These are phyloP conservation scores for Tetrastigma voinierianum DNA, from an alignment of 164 flowering plant genomes.

Conservation along the genomic window DNA sequence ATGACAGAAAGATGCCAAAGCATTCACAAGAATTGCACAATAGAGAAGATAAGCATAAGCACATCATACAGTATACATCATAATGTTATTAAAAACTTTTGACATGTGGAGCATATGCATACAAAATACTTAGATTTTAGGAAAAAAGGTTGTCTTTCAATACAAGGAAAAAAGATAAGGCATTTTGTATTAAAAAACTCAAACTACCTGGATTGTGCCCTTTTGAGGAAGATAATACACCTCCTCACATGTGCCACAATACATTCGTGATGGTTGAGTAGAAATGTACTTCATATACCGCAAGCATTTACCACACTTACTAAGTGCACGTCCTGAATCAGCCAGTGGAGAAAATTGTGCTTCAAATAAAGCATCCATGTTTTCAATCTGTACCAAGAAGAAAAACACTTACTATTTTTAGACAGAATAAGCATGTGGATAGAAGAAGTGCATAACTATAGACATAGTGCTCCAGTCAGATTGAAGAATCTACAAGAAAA, in stretches of 20 bases:
- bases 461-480: no score
- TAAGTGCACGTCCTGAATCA: constrained; percentile 80
- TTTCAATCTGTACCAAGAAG: constrained; percentile 63
- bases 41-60: no score
- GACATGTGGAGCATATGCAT: neutral
- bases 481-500: no score
- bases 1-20: no score
- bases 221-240: constrained; percentile 91
- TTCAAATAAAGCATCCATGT: constrained; percentile 96
- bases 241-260: constrained; percentile 89
- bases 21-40: no score
- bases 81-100: no score
- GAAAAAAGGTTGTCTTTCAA: neutral
- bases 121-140: neutral
- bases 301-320: constrained; percentile 95
- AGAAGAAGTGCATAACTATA: neutral
- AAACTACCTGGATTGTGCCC: constrained; percentile 77
- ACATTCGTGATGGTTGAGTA: constrained; percentile 72
- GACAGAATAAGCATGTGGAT: neutral
- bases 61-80: no score
- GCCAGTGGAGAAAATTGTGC: constrained; percentile 96
- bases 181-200: neutral
- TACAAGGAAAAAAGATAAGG: neutral
- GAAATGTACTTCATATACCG: constrained; percentile 91
- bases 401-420: neutral